Percentiles rank a stretch among this genome's conserved stretches.
Conservation (phyloP, 1,284 basidiomycete species). For the Sparassis latifolia region DNA sequence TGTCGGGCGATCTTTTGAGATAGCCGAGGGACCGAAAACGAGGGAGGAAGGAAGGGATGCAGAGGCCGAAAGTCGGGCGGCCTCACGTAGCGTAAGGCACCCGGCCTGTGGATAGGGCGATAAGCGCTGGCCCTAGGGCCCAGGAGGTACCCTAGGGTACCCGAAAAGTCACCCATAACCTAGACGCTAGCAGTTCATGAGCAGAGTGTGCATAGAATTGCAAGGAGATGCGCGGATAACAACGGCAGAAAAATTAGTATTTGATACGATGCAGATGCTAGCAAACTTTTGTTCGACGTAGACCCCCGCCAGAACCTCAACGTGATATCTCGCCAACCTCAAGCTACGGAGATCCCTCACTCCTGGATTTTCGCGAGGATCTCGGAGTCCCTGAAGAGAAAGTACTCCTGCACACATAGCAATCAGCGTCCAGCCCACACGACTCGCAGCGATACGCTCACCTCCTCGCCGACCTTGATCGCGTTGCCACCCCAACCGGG, state of each 20-base stretch:
- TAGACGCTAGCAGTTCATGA: too few relatives aligned
- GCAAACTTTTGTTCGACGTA: conserved; percentile 21
- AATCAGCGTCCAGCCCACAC: neutral
- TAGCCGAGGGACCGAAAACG: too few relatives aligned
- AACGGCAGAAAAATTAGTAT: conserved; percentile 22
- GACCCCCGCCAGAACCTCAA: conserved; percentile 1
- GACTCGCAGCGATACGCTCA: conserved; percentile 28
- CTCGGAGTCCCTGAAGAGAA: conserved; percentile 91
- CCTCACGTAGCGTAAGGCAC: too few relatives aligned
- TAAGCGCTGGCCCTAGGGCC: too few relatives aligned
- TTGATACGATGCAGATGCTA: conserved; percentile 23
- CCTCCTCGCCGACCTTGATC: conserved; percentile 97
- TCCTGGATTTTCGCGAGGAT: conserved; percentile 97
- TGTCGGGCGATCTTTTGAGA: too few relatives aligned
- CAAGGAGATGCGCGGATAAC: conserved; percentile 6
- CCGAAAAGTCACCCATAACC: too few relatives aligned
- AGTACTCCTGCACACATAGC: conserved; percentile 74
- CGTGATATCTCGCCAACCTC: neutral
- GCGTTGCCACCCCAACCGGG: conserved; percentile 95
- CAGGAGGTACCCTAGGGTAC: too few relatives aligned
- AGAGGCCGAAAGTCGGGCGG: too few relatives aligned
- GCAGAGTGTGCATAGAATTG: too few relatives aligned
- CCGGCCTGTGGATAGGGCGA: too few relatives aligned
- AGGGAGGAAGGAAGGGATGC: too few relatives aligned
- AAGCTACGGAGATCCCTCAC: conserved; percentile 28